Percentiles rank a stretch among this genome's conserved stretches.
Conservation (phyloP, 1,284 basidiomycete genomes). For the Moesziomyces globuligerus region DNA sequence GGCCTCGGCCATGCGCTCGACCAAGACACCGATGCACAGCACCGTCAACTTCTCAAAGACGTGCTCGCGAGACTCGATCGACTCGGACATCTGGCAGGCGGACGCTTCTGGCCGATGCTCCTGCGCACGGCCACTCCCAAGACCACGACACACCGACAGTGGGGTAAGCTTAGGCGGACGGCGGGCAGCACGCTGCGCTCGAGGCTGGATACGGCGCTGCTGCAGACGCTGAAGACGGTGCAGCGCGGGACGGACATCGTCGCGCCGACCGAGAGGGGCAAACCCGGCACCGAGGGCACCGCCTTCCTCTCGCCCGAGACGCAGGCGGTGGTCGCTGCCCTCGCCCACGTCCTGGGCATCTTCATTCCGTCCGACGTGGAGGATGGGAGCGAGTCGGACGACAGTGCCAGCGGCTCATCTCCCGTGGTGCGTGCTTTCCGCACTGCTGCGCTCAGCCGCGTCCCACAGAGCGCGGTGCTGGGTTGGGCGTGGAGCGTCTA, state of each 20-base stretch:
- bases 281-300: slow-evolving; percentile 15
- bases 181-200: not conserved
- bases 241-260: slow-evolving; percentile 1
- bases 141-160: not conserved
- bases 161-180: slow-evolving; percentile 2
- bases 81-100: slow-evolving; percentile 16
- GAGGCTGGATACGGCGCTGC: slow-evolving; percentile 7
- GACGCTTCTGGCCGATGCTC: slow-evolving; percentile 22
- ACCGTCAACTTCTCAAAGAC: slow-evolving; percentile 2
- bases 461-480: slow-evolving; percentile 14
- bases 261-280: slow-evolving; percentile 10
- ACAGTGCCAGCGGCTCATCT: not conserved
- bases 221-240: slow-evolving; percentile 12
- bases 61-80: slow-evolving; percentile 17
- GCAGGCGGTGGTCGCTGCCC: slow-evolving; percentile 13
- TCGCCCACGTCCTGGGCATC: not conserved
- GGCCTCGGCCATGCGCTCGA: slow-evolving; percentile 9
- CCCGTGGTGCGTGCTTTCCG: not conserved
- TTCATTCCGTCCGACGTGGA: not conserved
- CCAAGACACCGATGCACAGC: not conserved
- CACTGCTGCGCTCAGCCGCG: slow-evolving; percentile 1
- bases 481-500: slow-evolving; percentile 17
- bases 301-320: slow-evolving; percentile 8
- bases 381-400: not conserved
- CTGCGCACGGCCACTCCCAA: not conserved